Percentiles rank a stretch among this genome's conserved stretches.
phyloP scores from a whole-genome alignment of 169 alveolate genomes.

The Cryptosporidium ryanae region DNA sequence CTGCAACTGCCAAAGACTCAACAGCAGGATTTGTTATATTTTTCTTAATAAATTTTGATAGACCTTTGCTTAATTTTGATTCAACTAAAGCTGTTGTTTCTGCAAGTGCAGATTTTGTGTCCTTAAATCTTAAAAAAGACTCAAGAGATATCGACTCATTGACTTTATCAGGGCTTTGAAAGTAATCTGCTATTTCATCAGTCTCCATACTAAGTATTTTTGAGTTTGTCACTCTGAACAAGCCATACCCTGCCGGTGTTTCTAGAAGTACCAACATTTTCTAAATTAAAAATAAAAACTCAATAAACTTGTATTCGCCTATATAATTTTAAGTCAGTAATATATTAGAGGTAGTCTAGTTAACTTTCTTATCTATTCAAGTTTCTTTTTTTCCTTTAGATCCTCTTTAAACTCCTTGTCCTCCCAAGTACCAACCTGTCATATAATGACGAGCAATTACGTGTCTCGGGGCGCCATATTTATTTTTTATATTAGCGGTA shows the following conservation, averaged over 20 bases:
- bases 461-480: conserved; percentile 69
- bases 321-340: background rate
- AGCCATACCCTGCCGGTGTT: conserved; percentile 99
- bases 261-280: conserved; percentile 96
- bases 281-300: background rate
- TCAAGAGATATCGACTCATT: conserved; percentile 84
- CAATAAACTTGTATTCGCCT: background rate
- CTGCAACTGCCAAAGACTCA: conserved; percentile 81
- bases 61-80: conserved; percentile 92
- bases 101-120: conserved; percentile 90
- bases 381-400: background rate
- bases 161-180: conserved; percentile 89
- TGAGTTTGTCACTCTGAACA: conserved; percentile 92
- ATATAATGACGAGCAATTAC: conserved; percentile 62
- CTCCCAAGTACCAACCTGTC: conserved; percentile 26
- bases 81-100: conserved; percentile 87
- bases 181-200: conserved; percentile 86
- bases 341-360: too few relatives aligned
- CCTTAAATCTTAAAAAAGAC: conserved; percentile 90
- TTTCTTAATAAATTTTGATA: conserved; percentile 94
- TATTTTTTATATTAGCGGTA: too few relatives aligned
- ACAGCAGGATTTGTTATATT: conserved; percentile 84
- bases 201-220: conserved; percentile 89
- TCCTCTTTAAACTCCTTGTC: background rate
- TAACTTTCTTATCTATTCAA: background rate